phyloP scores from a whole-genome alignment of 768 basidiomycete species.

The Pluteus cervinus region DNA sequence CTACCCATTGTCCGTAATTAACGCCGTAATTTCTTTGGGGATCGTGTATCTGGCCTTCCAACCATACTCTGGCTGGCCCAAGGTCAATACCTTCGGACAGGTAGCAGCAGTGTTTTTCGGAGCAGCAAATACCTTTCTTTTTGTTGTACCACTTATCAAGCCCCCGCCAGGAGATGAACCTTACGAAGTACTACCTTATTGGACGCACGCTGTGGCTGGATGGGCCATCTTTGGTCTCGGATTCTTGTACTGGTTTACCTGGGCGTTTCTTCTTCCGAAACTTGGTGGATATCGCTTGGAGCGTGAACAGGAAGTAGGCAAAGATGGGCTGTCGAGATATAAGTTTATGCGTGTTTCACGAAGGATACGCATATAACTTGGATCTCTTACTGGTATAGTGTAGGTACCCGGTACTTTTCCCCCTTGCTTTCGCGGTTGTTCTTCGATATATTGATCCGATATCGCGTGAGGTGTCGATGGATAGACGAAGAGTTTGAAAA shows the following conservation, averaged over 20 bases:
- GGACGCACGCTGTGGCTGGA: conserved; percentile 35
- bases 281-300: conserved; percentile 25
- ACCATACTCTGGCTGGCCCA: conserved; percentile 21
- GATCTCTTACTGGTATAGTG: too few species aligned
- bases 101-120: conserved; percentile 42
- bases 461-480: too few species aligned
- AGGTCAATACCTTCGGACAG: conserved; percentile 11
- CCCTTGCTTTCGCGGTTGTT: too few species aligned
- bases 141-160: conserved; percentile 46
- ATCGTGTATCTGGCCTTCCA: conserved; percentile 31
- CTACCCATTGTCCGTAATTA: conserved; percentile 45
- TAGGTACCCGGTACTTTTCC: too few species aligned
- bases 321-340: too few species aligned
- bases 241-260: conserved; percentile 28
- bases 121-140: conserved; percentile 52
- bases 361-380: too few species aligned
- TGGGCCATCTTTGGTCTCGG: conserved; percentile 35
- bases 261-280: conserved; percentile 22
- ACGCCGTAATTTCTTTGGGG: conserved; percentile 46
- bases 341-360: too few species aligned
- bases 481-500: too few species aligned
- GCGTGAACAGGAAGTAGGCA: too few species aligned
- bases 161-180: conserved; percentile 42
- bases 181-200: conserved; percentile 53
- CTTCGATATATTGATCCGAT: too few species aligned